phyloP scores from a whole-genome alignment of 2,329 filamentous ascomycete species.

The Paracoccidioides lutzii region DNA sequence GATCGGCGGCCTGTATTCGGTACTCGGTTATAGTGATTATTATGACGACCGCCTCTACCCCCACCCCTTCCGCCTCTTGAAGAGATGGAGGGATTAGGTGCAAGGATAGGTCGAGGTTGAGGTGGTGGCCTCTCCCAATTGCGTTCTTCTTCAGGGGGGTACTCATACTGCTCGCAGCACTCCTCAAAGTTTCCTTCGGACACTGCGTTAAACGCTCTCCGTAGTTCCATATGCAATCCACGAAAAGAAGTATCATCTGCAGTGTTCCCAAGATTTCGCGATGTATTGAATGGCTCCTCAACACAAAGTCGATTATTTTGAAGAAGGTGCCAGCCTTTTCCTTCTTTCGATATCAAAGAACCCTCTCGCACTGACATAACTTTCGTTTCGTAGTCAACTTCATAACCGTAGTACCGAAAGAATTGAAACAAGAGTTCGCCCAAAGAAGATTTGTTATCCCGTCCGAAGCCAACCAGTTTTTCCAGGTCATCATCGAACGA shows the following conservation, averaged over 20 bases:
- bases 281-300: conserved; percentile 88
- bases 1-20: conserved; percentile 39
- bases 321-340: conserved; percentile 75
- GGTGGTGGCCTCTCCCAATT: conserved; percentile 44
- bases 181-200: conserved; percentile 65
- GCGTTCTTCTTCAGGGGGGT: conserved; percentile 63
- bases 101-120: conserved; percentile 43
- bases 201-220: conserved; percentile 74
- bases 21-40: conserved; percentile 35
- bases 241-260: conserved; percentile 90
- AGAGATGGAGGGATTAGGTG: conserved; percentile 26
- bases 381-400: conserved; percentile 75
- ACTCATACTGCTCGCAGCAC: conserved; percentile 79
- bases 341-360: conserved; percentile 61
- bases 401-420: conserved; percentile 87
- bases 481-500: conserved; percentile 74
- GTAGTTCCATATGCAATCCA: conserved; percentile 78
- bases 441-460: conserved; percentile 65
- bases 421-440: conserved; percentile 89
- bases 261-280: conserved; percentile 85
- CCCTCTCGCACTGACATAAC: conserved; percentile 79
- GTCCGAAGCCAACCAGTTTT: conserved; percentile 59
- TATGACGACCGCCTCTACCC: conserved; percentile 38
- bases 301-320: conserved; percentile 80
- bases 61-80: conserved; percentile 38